Evolutionary conservation across 805 yeast species (phyloP).

Genomic region (Yamadazyma takamatsuzukensis): DNA sequence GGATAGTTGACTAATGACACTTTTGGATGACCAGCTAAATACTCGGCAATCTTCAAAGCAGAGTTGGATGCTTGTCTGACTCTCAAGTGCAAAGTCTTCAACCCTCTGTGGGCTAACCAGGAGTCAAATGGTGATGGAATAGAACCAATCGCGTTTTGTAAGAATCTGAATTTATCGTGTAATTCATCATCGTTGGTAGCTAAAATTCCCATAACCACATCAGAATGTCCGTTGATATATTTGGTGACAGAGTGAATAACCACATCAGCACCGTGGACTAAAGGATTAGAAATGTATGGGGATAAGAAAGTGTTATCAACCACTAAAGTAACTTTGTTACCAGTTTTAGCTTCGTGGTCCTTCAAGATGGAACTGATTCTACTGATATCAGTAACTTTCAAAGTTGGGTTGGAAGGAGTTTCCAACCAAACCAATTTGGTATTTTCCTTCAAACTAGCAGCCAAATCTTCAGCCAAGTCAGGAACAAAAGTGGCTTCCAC

Average conservation of each 20-base stretch:
- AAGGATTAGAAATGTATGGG: conserved; percentile 84
- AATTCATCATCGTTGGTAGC: conserved; percentile 62
- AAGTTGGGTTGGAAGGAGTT: conserved; percentile 85
- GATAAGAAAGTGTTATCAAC: conserved; percentile 89
- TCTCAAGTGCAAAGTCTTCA: conserved; percentile 81
- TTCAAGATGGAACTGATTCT: conserved; percentile 56
- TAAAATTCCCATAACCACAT: conserved; percentile 82
- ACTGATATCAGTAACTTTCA: conserved; percentile 71
- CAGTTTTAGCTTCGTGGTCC: conserved; percentile 38
- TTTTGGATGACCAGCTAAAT: conserved; percentile 44
- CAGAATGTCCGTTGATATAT: conserved; percentile 90
- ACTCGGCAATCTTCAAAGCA: conserved; percentile 70
- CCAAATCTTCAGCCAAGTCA: conserved; percentile 58
- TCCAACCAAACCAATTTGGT: conserved; percentile 85
- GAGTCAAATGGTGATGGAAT: conserved; percentile 88
- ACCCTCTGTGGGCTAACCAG: conserved; percentile 91
- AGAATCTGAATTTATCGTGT: conserved; percentile 64
- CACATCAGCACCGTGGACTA: conserved; percentile 78
- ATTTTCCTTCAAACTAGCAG: conserved; percentile 50
- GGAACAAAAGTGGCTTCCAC: conserved; percentile 65
- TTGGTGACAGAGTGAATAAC: conserved; percentile 89
- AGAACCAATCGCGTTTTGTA: conserved; percentile 87
- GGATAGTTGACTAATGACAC: conserved; percentile 80
- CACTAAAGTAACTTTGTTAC: conserved; percentile 56
- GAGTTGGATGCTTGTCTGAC: conserved; percentile 62